These are phyloP conservation scores for Inosperma sp. DNA, from an alignment of 768 basidiomycete genomes.

Conservation along the genomic window DNA sequence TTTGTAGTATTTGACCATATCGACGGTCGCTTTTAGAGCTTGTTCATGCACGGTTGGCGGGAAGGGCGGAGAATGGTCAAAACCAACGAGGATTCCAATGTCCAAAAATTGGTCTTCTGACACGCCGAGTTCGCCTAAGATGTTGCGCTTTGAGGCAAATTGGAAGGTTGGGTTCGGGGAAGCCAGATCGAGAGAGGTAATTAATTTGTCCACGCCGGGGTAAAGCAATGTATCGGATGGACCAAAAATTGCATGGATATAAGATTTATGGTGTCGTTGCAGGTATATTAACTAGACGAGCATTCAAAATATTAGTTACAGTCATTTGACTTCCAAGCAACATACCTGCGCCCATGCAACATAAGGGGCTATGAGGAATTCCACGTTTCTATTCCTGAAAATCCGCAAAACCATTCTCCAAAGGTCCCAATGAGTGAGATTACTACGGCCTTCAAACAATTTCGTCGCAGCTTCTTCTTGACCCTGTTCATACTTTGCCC, in stretches of 20 bases:
- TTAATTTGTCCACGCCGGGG: conserved; percentile 82
- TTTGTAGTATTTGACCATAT: conserved; percentile 92
- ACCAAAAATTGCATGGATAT: conserved; percentile 91
- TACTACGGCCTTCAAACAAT: conserved; percentile 72
- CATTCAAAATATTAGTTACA: conserved; percentile 4
- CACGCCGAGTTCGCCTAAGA: conserved; percentile 57
- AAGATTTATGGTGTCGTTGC: conserved; percentile 86
- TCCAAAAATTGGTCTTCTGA: conserved; percentile 93
- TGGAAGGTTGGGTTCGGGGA: conserved; percentile 68
- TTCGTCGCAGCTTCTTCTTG: conserved; percentile 86
- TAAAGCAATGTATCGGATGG: conserved; percentile 88
- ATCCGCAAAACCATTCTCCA: conserved; percentile 90
- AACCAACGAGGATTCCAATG: conserved; percentile 87
- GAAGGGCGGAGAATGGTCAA: conserved; percentile 69
- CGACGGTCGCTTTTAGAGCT: conserved; percentile 78
- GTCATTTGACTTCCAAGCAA: conserved; percentile 18
- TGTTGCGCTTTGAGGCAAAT: conserved; percentile 72
- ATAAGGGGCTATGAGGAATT: conserved; percentile 95
- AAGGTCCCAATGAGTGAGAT: conserved; percentile 83
- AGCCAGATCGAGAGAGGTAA: conserved; percentile 79
- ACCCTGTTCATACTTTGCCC: conserved; percentile 90
- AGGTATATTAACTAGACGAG: conserved; percentile 83
- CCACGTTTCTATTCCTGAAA: conserved; percentile 91
- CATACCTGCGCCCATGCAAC: conserved; percentile 92
- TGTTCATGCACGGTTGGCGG: conserved; percentile 79